Evolutionary conservation across 1,284 basidiomycete genomes (phyloP).

Genomic region (Cutaneotrichosporon sp.): DNA sequence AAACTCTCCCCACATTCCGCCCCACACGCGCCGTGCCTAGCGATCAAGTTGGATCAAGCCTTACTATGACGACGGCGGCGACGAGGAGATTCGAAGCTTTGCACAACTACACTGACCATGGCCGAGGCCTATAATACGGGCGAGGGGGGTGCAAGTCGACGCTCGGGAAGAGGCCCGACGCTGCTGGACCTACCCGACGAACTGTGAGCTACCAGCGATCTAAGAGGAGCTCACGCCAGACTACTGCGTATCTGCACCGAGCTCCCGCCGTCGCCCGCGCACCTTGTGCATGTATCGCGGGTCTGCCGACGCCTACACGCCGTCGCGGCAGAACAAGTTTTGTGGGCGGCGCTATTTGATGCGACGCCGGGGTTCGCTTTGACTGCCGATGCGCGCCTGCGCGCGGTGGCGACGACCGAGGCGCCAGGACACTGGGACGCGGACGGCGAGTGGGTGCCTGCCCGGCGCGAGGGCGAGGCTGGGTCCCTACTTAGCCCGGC

Average conservation of each 20-base stretch:
- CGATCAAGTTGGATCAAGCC: too few relatives aligned
- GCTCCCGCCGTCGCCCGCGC: slow-evolving; percentile 21
- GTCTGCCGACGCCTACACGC: slow-evolving; percentile 23
- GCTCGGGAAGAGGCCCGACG: too few relatives aligned
- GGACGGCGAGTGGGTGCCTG: slow-evolving; percentile 5
- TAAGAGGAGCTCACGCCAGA: slow-evolving; percentile 20
- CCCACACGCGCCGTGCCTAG: too few relatives aligned
- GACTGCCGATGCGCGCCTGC: not conserved
- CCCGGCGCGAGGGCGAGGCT: not conserved
- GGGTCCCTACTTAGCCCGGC: not conserved
- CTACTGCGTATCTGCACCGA: slow-evolving; percentile 24
- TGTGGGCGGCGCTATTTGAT: slow-evolving; percentile 29
- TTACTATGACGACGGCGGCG: too few relatives aligned
- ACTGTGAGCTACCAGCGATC: slow-evolving; percentile 21
- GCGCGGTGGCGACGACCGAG: slow-evolving; percentile 11
- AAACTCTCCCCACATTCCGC: too few relatives aligned
- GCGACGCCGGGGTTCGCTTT: slow-evolving; percentile 17
- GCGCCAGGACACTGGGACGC: slow-evolving; percentile 22
- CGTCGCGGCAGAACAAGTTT: slow-evolving; percentile 22
- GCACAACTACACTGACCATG: too few relatives aligned
- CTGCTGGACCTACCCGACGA: slow-evolving; percentile 33
- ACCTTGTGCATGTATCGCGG: slow-evolving; percentile 17
- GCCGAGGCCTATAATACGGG: too few relatives aligned
- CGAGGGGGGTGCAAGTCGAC: too few relatives aligned
- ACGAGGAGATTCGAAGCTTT: too few relatives aligned